Evolutionary conservation across 2,329 filamentous ascomycete genomes (phyloP).

Genomic region (Arthrocladium fulminans): DNA sequence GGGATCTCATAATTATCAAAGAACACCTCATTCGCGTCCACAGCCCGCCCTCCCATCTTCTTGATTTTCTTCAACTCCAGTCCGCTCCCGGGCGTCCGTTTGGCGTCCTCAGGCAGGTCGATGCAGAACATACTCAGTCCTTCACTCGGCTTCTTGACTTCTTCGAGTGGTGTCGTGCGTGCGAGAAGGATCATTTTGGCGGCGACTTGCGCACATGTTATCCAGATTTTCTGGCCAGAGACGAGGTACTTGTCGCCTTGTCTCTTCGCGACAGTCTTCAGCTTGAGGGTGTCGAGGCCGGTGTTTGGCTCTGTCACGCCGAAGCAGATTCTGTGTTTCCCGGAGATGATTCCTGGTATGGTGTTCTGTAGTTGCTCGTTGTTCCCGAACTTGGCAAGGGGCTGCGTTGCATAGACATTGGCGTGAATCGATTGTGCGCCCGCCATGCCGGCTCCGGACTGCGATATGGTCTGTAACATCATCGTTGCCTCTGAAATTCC

Average conservation of each 20-base stretch:
- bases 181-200: slow-evolving; percentile 75
- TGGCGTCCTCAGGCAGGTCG: slow-evolving; percentile 49
- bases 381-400: slow-evolving; percentile 63
- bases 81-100: slow-evolving; percentile 46
- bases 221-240: slow-evolving; percentile 81
- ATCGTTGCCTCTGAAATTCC: slow-evolving; percentile 72
- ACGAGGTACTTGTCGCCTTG: slow-evolving; percentile 57
- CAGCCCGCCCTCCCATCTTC: slow-evolving; percentile 76
- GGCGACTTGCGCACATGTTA: slow-evolving; percentile 74
- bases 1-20: slow-evolving; percentile 70
- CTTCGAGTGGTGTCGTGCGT: slow-evolving; percentile 60
- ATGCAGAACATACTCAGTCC: slow-evolving; percentile 75
- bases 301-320: slow-evolving; percentile 79
- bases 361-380: slow-evolving; percentile 54
- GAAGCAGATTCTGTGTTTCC: slow-evolving; percentile 65
- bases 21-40: slow-evolving; percentile 82
- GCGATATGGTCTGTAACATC: slow-evolving; percentile 77
- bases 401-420: slow-evolving; percentile 64
- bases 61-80: slow-evolving; percentile 63
- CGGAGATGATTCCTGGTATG: slow-evolving; percentile 62
- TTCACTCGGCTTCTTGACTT: slow-evolving; percentile 61
- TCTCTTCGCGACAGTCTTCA: slow-evolving; percentile 56
- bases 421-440: slow-evolving; percentile 55
- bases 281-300: slow-evolving; percentile 65
- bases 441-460: slow-evolving; percentile 72